Evolutionary conservation across 176 grass and related monocot genomes (phyloP), one percentile per base, ranked within the genome.

Genomic region (Oryza australiensis): DNA sequence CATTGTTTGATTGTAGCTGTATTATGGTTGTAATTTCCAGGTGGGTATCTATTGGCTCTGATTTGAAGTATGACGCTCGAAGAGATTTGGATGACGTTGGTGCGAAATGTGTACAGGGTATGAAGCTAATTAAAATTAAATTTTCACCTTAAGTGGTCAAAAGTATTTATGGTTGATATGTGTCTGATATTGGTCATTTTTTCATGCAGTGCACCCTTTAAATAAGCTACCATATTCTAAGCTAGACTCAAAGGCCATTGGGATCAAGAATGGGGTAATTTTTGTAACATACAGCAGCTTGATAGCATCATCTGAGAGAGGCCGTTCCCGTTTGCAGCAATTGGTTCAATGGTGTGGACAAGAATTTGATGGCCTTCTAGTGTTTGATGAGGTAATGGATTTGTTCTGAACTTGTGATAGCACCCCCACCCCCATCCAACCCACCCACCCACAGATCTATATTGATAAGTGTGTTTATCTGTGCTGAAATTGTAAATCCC

Each of bases 41-140:
- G 77, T 99, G 96, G 96, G 83, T 99, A 27, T 99, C 96, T 64
- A 87, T 99, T 83, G 93, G 93, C 77, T 99, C 96, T 49, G 96
- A 99, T 75, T 88, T 99, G 74, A 99, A 98, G 80, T 99, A 86
- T 78, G 96, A 99, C 62, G 96, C 96, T 33, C 87, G 96, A 30
- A 91, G 96, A 86, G 96, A 99, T 91, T 91, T 99, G 75, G 96
- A 99, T 88, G 96, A 99, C 72, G 96, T 94, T 79, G 96, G 96
- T 86, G 96, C 96, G 27, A 88, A 82, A 49, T 95, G 85, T 80
- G 87, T 99, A 60, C 87, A 99, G 92, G 96, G 96, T 99, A 89
- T 27, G 65, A 18, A 60, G 26, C 27, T 7, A 78, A 62, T 65
- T 60, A 35, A 82, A 73, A 29, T 29, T 37, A 42, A 77, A 43